Evolutionary conservation across 257 asterid species (phyloP), one percentile per base, ranked within the genome.

Genomic region (Pogostemon cablin): DNA sequence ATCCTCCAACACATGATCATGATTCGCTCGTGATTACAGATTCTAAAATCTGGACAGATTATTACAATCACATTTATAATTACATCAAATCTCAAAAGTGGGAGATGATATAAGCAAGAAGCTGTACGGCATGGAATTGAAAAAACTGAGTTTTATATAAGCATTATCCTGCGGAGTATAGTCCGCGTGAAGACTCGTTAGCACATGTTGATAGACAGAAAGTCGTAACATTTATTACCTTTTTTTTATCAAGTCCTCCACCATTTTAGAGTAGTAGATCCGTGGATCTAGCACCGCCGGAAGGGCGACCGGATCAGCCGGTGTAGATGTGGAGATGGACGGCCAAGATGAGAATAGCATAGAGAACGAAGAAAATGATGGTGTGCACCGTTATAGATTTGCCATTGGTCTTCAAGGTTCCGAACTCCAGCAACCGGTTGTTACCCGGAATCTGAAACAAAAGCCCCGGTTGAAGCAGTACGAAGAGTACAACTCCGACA

Each of bases 391-490:
- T 85, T 64, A 92, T 85, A 1, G 98, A 85, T 72, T 85, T 92
- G 77, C 96, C 98, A 75, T 86, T 92, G 66, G 98, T 90, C 87
- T 88, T 92, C 85, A 90, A 43, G 82, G 79, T 81, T 55, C 96
- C 98, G 46, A 90, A 92, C 81, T 87, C 93, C 53, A 92, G 64
- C 62, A 62, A 68, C 25, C 83, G 78, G 80, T 81, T 77, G 86
- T 90, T 82, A 7, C 96, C 98, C 2, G 96, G 96, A 8, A 90
- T 59, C 91, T 87, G 92, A 77, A 92, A 84, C 8, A 92, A 62
- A 12, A 92, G 83, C 0, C 96, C 96, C 1, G 96, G 98, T 41
- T 90, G 98, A 65, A 92, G 86, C 54, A 92, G 76, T 10, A 92
- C 67, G 85, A 90, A 92, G 57, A 92, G 96, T 32, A 92, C 86